These are phyloP conservation scores for Apophysomyces elegans DNA, from an alignment of 371 early-diverging fungal species.

Conservation along the genomic window DNA sequence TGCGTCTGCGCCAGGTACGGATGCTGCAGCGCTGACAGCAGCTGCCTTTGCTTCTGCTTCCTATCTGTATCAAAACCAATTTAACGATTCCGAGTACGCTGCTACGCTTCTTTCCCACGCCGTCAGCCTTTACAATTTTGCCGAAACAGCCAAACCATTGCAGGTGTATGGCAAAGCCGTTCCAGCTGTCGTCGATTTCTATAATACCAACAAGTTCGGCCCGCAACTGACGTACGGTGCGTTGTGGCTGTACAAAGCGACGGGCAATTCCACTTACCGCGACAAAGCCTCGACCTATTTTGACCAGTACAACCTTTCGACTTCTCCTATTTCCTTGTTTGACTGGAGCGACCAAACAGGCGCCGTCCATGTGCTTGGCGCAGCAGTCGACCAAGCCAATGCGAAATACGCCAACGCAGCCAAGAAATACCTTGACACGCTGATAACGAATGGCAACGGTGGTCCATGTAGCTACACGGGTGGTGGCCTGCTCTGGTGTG, in stretches of 20 bases:
- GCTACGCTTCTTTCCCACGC: slow-evolving; percentile 31
- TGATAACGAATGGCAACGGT: slow-evolving; percentile 21
- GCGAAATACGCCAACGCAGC: slow-evolving; percentile 26
- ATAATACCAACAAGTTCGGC: slow-evolving; percentile 48
- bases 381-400: slow-evolving; percentile 17
- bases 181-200: slow-evolving; percentile 45
- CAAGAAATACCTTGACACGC: slow-evolving; percentile 25
- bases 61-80: slow-evolving; percentile 53
- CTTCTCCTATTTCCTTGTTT: slow-evolving; percentile 21
- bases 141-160: slow-evolving; percentile 43
- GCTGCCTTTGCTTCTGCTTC: slow-evolving; percentile 69
- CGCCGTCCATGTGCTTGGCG: slow-evolving; percentile 45
- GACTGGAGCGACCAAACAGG: slow-evolving; percentile 52
- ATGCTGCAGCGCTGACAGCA: slow-evolving; percentile 60
- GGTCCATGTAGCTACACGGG: slow-evolving; percentile 44
- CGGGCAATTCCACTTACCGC: slow-evolving; percentile 41
- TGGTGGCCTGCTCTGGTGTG: slow-evolving; percentile 50
- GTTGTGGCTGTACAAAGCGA: slow-evolving; percentile 60
- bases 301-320: slow-evolving; percentile 21
- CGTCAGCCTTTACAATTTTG: slow-evolving; percentile 47
- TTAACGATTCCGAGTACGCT: slow-evolving; percentile 57
- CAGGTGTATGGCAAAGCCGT: slow-evolving; percentile 48
- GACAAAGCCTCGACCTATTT: slow-evolving; percentile 26
- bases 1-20: slow-evolving; percentile 55
- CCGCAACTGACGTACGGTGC: slow-evolving; percentile 61